Percentiles rank a stretch among this genome's conserved stretches.
Evolutionary conservation across 768 basidiomycete species (phyloP).

Genomic region (Termitomyces sp.): DNA sequence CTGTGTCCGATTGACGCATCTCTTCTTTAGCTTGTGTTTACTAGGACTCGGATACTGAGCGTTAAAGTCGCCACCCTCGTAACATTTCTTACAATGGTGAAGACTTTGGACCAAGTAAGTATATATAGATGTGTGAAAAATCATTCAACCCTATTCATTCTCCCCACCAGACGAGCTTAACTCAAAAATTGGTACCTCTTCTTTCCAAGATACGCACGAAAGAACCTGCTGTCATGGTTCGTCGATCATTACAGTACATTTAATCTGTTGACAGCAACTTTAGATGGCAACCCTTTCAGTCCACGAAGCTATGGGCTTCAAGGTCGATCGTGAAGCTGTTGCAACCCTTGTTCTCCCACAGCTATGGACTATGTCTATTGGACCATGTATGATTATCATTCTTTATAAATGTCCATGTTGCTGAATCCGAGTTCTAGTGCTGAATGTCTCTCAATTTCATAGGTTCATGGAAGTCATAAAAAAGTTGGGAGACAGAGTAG

Average conservation of each 20-base stretch:
- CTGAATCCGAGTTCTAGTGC: constrained; percentile 34
- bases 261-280: not conserved
- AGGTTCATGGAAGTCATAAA: constrained; percentile 86
- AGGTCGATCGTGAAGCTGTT: constrained; percentile 90
- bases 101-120: constrained; percentile 79
- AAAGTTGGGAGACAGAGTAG: constrained; percentile 78
- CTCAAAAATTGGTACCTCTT: constrained; percentile 92
- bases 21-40: constrained; percentile 72
- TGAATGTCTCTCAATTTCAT: constrained; percentile 85
- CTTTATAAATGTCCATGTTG: not conserved
- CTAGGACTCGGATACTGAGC: constrained; percentile 81
- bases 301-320: constrained; percentile 94
- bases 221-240: constrained; percentile 90
- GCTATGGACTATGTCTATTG: constrained; percentile 97
- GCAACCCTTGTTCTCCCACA: constrained; percentile 86
- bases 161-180: constrained; percentile 63
- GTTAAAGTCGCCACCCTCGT: constrained; percentile 87
- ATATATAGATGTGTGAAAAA: not conserved
- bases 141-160: not conserved
- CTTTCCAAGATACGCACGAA: constrained; percentile 94
- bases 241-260: constrained; percentile 9
- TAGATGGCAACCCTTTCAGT: constrained; percentile 86
- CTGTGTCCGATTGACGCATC: not conserved
- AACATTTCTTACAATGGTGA: constrained; percentile 86
- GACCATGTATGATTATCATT: constrained; percentile 57